These are phyloP conservation scores for Pholiota microspora DNA, from an alignment of 768 basidiomycete genomes.

Conservation along the genomic window DNA sequence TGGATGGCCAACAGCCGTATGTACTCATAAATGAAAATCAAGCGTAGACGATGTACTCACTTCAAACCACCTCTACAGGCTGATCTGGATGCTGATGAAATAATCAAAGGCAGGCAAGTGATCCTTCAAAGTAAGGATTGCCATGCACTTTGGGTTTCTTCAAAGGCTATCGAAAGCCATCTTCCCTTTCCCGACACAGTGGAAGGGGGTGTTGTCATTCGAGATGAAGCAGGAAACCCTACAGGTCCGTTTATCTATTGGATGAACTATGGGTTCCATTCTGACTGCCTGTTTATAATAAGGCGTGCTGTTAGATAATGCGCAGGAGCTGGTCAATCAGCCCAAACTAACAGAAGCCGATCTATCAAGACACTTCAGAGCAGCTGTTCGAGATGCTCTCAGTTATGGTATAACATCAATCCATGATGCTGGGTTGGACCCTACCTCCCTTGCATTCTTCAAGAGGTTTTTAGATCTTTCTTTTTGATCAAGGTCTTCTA, in stretches of 20 bases:
- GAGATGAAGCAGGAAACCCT: conserved; percentile 62
- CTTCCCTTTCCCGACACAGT: conserved; percentile 63
- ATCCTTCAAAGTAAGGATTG: conserved; percentile 84
- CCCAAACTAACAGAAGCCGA: conserved; percentile 65
- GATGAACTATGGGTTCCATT: background rate
- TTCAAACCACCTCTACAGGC: conserved; percentile 39
- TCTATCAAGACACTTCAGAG: conserved; percentile 56
- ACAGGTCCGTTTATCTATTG: conserved; percentile 51
- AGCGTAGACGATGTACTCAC: background rate
- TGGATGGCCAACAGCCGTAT: conserved; percentile 71
- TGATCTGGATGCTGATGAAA: conserved; percentile 68
- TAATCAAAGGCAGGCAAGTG: conserved; percentile 68
- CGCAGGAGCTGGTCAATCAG: conserved; percentile 68
- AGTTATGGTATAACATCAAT: conserved; percentile 75
- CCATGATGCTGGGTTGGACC: conserved; percentile 80
- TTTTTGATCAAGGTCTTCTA: too few relatives aligned
- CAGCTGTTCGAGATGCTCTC: conserved; percentile 67
- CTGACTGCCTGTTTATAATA: conserved; percentile 2
- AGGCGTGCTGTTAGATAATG: conserved; percentile 86
- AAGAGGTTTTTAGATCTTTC: conserved; percentile 41
- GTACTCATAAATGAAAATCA: background rate
- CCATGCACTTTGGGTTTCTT: conserved; percentile 87
- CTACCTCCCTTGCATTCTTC: conserved; percentile 73
- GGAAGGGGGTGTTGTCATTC: conserved; percentile 79
- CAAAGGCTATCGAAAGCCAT: conserved; percentile 53